Evolutionary conservation across 2,329 filamentous ascomycete species (phyloP).

Genomic region (Aspergillus hortae): DNA sequence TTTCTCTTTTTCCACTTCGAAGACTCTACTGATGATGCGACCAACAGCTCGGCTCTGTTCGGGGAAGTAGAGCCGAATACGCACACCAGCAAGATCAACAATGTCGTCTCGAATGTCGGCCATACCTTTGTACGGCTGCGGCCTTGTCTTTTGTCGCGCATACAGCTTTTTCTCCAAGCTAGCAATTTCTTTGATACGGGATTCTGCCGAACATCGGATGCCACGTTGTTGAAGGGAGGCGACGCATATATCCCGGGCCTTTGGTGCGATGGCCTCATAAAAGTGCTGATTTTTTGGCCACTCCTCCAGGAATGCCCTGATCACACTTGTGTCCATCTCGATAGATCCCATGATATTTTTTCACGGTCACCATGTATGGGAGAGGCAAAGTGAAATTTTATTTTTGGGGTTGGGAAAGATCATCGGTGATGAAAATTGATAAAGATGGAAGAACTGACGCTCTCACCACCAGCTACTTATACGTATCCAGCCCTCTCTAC

Average conservation of each 20-base stretch:
- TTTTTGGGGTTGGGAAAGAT: no score
- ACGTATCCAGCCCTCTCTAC: no score
- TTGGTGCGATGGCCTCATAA: neutral
- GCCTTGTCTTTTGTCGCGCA: neutral
- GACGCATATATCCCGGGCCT: neutral
- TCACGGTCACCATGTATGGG: neutral
- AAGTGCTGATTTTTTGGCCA: neutral
- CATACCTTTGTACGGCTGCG: neutral
- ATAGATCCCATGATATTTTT: neutral
- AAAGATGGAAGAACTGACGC: neutral
- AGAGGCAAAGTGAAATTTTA: neutral
- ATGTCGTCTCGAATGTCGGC: slow-evolving; percentile 11
- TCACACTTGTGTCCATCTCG: neutral
- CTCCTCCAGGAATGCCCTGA: neutral
- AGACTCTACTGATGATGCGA: neutral
- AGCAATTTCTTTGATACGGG: slow-evolving; percentile 5
- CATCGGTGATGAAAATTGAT: neutral
- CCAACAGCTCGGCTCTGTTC: neutral
- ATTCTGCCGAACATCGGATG: neutral
- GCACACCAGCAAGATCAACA: slow-evolving; percentile 11
- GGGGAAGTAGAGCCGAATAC: slow-evolving; percentile 8
- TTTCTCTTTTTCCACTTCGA: neutral
- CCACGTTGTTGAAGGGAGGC: neutral
- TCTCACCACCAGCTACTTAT: no score
- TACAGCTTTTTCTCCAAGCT: slow-evolving; percentile 3